Conservation (phyloP, 2,329 filamentous ascomycete genomes). For the Podosphaera fusca region DNA sequence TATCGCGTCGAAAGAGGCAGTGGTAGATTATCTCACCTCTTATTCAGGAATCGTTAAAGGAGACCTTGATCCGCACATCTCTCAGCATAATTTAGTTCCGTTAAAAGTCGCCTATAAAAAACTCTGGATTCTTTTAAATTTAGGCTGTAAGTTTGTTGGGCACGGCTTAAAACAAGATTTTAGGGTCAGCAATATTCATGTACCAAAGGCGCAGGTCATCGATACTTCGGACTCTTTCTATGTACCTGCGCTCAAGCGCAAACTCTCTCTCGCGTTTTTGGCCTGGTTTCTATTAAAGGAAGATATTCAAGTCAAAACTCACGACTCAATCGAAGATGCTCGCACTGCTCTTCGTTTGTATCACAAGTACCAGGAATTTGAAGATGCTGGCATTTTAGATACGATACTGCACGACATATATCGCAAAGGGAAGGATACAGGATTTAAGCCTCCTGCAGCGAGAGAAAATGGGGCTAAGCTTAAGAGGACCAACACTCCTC, state of each 20-base stretch:
- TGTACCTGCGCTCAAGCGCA: slow-evolving; percentile 57
- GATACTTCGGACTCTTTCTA: slow-evolving; percentile 89
- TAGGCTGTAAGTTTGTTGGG: slow-evolving; percentile 82
- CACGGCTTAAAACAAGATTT: slow-evolving; percentile 91
- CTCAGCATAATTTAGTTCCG: slow-evolving; percentile 60
- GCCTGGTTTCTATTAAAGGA: slow-evolving; percentile 82
- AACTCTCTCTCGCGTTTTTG: slow-evolving; percentile 72
- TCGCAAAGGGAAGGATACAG: slow-evolving; percentile 32
- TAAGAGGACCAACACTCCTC: slow-evolving; percentile 30
- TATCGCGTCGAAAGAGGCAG: slow-evolving; percentile 69
- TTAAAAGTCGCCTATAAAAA: slow-evolving; percentile 94
- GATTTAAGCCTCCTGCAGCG: slow-evolving; percentile 29
- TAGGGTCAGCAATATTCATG: slow-evolving; percentile 92
- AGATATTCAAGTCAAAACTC: slow-evolving; percentile 76
- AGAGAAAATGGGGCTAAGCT: slow-evolving; percentile 24
- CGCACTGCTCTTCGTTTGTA: slow-evolving; percentile 74
- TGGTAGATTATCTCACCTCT: slow-evolving; percentile 85
- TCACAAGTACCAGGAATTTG: slow-evolving; percentile 72
- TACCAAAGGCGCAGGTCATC: slow-evolving; percentile 72
- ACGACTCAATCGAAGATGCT: slow-evolving; percentile 91
- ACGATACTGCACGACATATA: slow-evolving; percentile 77
- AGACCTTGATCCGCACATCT: slow-evolving; percentile 60
- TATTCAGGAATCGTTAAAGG: slow-evolving; percentile 78
- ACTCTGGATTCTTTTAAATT: slow-evolving; percentile 84
- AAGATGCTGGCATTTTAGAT: slow-evolving; percentile 64